These are phyloP conservation scores for Phylloporus sp. DNA, from an alignment of 768 basidiomycete genomes.

Conservation along the genomic window DNA sequence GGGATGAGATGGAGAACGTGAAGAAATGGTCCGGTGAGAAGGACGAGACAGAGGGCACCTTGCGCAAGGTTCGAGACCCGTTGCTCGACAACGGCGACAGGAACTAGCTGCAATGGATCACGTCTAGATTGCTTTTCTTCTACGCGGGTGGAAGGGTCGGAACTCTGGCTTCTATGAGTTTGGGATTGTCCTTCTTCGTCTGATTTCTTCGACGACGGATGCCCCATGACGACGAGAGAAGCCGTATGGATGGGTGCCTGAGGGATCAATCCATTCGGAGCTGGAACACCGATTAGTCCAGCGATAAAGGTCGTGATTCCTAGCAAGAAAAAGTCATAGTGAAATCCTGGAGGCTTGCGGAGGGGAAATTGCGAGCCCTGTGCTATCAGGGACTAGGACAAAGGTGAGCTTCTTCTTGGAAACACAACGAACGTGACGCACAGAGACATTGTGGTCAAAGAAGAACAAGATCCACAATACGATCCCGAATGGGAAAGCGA, in stretches of 20 bases:
- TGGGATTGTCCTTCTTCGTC: slow-evolving; percentile 32
- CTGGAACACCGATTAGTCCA: slow-evolving; percentile 79
- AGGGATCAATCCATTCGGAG: slow-evolving; percentile 80
- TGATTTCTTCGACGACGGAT: slow-evolving; percentile 30
- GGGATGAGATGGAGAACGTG: slow-evolving; percentile 78
- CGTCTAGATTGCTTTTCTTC: slow-evolving; percentile 21
- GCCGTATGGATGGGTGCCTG: slow-evolving; percentile 92
- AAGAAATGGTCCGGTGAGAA: slow-evolving; percentile 78
- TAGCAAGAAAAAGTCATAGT: slow-evolving; percentile 86
- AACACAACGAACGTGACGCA: slow-evolving; percentile 27
- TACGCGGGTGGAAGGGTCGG: slow-evolving; percentile 3
- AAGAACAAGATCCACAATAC: slow-evolving; percentile 90
- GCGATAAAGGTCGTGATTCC: slow-evolving; percentile 88
- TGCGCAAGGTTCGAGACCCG: slow-evolving; percentile 88
- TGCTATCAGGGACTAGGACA: slow-evolving; percentile 75
- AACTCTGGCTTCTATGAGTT: not conserved
- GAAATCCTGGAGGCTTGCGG: slow-evolving; percentile 84
- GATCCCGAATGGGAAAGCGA: slow-evolving; percentile 85
- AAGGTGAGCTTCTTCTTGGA: not conserved
- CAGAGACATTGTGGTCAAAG: slow-evolving; percentile 93
- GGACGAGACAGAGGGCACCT: slow-evolving; percentile 70
- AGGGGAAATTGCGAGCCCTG: slow-evolving; percentile 87
- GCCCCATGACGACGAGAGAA: slow-evolving; percentile 69
- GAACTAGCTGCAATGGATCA: slow-evolving; percentile 40
- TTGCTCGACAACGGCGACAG: slow-evolving; percentile 82